Evolutionary conservation across 768 basidiomycete genomes (phyloP).

Genomic region (Lactarius psammicola): DNA sequence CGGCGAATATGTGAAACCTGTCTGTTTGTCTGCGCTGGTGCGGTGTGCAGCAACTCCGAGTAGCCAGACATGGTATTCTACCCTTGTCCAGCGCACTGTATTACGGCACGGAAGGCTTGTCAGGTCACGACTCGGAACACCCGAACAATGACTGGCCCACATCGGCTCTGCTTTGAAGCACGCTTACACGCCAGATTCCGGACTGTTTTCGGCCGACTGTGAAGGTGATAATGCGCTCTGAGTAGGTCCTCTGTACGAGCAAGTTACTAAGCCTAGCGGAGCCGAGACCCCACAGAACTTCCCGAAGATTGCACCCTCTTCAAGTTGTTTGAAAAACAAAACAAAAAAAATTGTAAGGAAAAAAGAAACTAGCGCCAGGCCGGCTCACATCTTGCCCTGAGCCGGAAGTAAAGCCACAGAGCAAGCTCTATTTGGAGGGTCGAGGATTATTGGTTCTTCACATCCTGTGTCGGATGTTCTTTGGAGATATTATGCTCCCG

Average conservation of each 20-base stretch:
- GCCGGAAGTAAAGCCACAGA: background rate
- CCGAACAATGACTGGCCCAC: background rate
- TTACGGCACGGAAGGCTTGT: background rate
- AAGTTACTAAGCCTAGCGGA: background rate
- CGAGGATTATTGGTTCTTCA: background rate
- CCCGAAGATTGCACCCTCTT: background rate
- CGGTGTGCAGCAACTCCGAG: constrained; percentile 8
- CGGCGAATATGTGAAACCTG: constrained; percentile 11
- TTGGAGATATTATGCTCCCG: background rate
- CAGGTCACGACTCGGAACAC: background rate
- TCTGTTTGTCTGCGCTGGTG: background rate
- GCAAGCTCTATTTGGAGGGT: background rate
- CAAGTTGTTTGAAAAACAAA: background rate
- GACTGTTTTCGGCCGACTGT: background rate
- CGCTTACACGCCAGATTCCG: background rate
- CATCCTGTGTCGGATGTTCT: background rate
- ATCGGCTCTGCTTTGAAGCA: background rate
- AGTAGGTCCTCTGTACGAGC: background rate
- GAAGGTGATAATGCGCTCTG: background rate
- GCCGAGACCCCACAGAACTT: constrained; percentile 6
- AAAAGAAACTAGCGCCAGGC: background rate
- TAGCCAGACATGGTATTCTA: background rate
- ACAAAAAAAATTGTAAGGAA: background rate
- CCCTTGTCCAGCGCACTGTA: background rate
- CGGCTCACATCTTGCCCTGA: background rate